Conservation (phyloP, 345 rosid genomes). For the Eucalyptus marginata region DNA sequence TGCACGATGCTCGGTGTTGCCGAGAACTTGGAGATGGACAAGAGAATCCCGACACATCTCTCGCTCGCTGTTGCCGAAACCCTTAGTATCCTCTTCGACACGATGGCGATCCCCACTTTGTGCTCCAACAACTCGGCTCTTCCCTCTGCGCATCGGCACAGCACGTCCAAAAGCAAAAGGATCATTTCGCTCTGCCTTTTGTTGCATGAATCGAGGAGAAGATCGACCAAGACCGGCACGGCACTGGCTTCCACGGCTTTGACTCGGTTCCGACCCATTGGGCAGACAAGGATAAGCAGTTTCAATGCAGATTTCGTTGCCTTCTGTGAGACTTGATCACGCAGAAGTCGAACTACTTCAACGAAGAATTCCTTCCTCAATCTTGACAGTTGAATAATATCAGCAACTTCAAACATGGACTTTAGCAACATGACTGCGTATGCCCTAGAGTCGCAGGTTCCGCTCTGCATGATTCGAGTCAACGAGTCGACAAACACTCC, state of each 20-base stretch:
- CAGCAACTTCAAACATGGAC: conserved; percentile 40
- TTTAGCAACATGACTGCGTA: conserved; percentile 29
- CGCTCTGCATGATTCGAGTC: conserved; percentile 28
- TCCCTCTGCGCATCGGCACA: conserved; percentile 74
- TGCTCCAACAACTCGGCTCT: conserved; percentile 56
- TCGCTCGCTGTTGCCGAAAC: conserved; percentile 51
- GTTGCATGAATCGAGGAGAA: conserved; percentile 53
- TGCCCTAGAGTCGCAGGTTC: conserved; percentile 39
- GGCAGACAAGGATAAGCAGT: conserved; percentile 26
- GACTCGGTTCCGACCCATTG: conserved; percentile 66
- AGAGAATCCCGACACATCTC: conserved; percentile 52
- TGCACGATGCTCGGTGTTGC: conserved; percentile 29
- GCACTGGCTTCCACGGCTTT: conserved; percentile 55
- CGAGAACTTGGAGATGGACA: conserved; percentile 47
- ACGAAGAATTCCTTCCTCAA: conserved; percentile 16
- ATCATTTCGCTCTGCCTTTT: conserved; percentile 36
- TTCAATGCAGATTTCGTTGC: conserved; percentile 53
- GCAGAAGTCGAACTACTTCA: conserved; percentile 39
- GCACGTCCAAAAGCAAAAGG: conserved; percentile 32
- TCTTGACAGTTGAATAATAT: conserved; percentile 33
- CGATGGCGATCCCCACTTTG: conserved; percentile 58
- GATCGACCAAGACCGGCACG: conserved; percentile 37
- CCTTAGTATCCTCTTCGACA: conserved; percentile 68
- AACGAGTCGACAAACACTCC: conserved; percentile 38
- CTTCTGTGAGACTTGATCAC: conserved; percentile 41